phyloP scores from a whole-genome alignment of 139 green algal genomes.

The Eudorina sp. region DNA sequence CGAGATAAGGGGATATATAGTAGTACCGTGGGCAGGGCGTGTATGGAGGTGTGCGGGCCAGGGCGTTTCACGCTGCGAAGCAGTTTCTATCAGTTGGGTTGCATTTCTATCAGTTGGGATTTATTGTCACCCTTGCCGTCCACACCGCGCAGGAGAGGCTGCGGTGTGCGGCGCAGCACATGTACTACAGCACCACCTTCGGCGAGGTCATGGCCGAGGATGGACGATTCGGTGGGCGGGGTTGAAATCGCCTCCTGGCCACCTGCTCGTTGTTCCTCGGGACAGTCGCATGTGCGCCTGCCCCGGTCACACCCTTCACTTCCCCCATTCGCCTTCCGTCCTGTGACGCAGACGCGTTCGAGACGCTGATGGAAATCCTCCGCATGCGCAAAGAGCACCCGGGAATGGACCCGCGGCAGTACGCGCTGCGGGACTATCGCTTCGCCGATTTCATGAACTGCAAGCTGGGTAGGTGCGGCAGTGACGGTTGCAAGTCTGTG shows the following conservation, averaged over 20 bases:
- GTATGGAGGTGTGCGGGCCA: too few relatives aligned
- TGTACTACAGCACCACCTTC: constrained; percentile 34
- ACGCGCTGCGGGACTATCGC: not conserved
- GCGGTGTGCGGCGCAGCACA: constrained; percentile 40
- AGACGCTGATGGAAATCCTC: constrained; percentile 45
- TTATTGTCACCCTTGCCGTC: too few relatives aligned
- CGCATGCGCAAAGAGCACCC: constrained; percentile 23
- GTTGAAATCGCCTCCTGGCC: too few relatives aligned
- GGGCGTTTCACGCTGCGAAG: too few relatives aligned
- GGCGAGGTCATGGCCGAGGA: constrained; percentile 43
- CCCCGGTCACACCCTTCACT: too few relatives aligned
- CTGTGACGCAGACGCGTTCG: not conserved
- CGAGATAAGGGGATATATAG: too few relatives aligned
- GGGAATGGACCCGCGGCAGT: not conserved
- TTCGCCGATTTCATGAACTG: constrained; percentile 37
- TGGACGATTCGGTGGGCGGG: constrained; percentile 31
- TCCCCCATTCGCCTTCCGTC: too few relatives aligned
- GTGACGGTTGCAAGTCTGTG: not conserved
- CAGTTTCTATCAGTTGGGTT: too few relatives aligned
- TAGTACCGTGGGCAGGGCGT: too few relatives aligned
- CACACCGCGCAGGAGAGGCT: not conserved
- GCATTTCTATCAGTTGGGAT: too few relatives aligned
- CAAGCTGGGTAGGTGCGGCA: not conserved
- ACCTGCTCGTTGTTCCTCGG: too few relatives aligned
- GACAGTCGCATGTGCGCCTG: too few relatives aligned